Percentiles rank a stretch among this genome's conserved stretches.
phyloP scores from a whole-genome alignment of 164 flowering plant species.

The Magnolia sinica region DNA sequence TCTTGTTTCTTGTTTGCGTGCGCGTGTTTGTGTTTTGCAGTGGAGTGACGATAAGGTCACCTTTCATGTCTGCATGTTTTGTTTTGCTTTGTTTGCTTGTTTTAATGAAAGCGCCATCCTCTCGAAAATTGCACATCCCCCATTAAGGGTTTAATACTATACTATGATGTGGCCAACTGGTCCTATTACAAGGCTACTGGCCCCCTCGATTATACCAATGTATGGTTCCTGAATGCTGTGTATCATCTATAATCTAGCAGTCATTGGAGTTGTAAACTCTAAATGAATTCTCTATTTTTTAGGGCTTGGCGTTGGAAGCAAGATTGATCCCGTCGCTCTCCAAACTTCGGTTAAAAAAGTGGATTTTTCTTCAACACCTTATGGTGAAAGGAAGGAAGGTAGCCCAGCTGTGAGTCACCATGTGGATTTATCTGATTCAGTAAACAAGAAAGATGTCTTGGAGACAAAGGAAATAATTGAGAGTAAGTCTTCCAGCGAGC shows the following conservation, averaged over 20 bases:
- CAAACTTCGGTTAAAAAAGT: constrained; percentile 11
- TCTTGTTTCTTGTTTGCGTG: too few species aligned
- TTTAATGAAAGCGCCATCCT: neutral
- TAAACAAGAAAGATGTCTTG: constrained; percentile 12
- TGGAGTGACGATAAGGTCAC: too few species aligned
- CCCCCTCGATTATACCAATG: neutral
- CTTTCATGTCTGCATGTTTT: too few species aligned
- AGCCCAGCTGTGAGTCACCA: constrained; percentile 19
- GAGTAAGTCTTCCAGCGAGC: constrained; percentile 23
- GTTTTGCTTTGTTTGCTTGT: too few species aligned
- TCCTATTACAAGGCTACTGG: neutral
- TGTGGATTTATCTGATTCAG: constrained; percentile 7
- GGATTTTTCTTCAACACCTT: constrained; percentile 12
- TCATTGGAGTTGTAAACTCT: neutral
- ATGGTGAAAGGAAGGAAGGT: constrained; percentile 1
- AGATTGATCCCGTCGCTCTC: constrained; percentile 2
- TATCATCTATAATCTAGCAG: neutral
- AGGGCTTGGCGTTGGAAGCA: constrained; percentile 11
- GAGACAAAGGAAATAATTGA: constrained; percentile 16
- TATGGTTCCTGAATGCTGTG: neutral
- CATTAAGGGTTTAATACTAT: neutral
- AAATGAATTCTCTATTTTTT: neutral
- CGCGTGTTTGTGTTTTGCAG: too few species aligned
- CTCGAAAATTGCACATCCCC: neutral
- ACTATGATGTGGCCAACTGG: neutral